phyloP scores from a whole-genome alignment of 495 filamentous ascomycete species.

The Xylaria nigripes region DNA sequence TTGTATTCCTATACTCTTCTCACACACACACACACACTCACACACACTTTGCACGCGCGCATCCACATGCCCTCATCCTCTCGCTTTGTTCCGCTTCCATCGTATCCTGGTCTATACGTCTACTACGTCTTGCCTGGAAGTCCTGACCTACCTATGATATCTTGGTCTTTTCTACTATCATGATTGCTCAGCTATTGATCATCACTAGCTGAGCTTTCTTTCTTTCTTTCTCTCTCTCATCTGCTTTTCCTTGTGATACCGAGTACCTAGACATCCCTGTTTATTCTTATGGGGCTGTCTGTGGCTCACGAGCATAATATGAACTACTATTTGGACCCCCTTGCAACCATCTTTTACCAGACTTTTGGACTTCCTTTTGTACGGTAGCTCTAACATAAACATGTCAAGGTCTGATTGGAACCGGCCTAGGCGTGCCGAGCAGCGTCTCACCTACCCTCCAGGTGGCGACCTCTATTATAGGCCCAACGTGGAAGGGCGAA shows the following conservation, averaged over 20 bases:
- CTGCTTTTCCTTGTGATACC: neutral
- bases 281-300: neutral
- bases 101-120: neutral
- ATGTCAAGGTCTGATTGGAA: conserved; percentile 14
- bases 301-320: neutral
- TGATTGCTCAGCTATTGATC: too few relatives aligned
- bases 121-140: neutral
- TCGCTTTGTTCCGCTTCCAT: conserved; percentile 2
- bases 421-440: conserved; percentile 2
- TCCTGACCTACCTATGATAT: neutral
- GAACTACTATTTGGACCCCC: neutral
- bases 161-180: neutral
- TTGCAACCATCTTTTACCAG: neutral
- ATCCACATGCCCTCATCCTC: conserved; percentile 1
- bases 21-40: too few relatives aligned
- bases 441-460: conserved; percentile 27
- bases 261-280: neutral
- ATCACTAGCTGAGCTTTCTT: too few relatives aligned
- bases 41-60: neutral
- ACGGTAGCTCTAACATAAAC: conserved; percentile 4
- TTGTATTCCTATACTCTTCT: too few relatives aligned
- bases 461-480: conserved; percentile 37
- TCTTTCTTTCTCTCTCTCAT: neutral
- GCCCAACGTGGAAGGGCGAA: conserved; percentile 27
- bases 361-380: neutral